These are phyloP conservation scores for Truncatella angustata DNA, from an alignment of 2,329 filamentous ascomycete genomes.

Conservation along the genomic window DNA sequence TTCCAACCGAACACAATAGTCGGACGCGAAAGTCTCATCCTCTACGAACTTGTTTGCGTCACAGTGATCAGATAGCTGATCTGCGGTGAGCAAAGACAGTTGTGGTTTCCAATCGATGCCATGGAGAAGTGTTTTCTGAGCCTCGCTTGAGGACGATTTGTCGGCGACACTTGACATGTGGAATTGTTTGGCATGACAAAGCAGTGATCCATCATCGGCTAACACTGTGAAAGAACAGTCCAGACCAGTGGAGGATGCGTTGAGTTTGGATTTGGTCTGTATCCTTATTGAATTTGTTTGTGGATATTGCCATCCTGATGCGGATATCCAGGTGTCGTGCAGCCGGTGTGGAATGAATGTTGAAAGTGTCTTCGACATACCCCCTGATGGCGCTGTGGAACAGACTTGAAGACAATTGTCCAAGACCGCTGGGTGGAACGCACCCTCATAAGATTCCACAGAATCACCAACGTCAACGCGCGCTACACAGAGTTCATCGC, in stretches of 20 bases:
- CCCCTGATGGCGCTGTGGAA: constrained; percentile 20
- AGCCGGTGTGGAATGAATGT: constrained; percentile 30
- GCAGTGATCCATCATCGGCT: constrained; percentile 20
- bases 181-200: constrained; percentile 18
- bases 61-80: constrained; percentile 21
- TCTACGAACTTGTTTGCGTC: constrained; percentile 8
- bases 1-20: not conserved
- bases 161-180: constrained; percentile 18
- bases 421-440: constrained; percentile 36
- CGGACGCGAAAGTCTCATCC: constrained; percentile 10
- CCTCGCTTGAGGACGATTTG: not conserved
- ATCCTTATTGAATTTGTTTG: constrained; percentile 24
- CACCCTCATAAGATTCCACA: constrained; percentile 18
- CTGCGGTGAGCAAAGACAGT: constrained; percentile 22
- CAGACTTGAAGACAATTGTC: constrained; percentile 34
- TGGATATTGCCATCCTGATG: constrained; percentile 29
- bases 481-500: constrained; percentile 18
- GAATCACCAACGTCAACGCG: constrained; percentile 7
- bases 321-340: constrained; percentile 30
- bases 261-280: constrained; percentile 14
- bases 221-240: constrained; percentile 20
- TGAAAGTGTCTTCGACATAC: constrained; percentile 13
- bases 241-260: constrained; percentile 13
- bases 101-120: constrained; percentile 31
- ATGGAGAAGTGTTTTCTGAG: constrained; percentile 23